Base-by-base conservation (phyloP, 2,329 filamentous ascomycete species). In the Ampelomyces quisqualis region DNA sequence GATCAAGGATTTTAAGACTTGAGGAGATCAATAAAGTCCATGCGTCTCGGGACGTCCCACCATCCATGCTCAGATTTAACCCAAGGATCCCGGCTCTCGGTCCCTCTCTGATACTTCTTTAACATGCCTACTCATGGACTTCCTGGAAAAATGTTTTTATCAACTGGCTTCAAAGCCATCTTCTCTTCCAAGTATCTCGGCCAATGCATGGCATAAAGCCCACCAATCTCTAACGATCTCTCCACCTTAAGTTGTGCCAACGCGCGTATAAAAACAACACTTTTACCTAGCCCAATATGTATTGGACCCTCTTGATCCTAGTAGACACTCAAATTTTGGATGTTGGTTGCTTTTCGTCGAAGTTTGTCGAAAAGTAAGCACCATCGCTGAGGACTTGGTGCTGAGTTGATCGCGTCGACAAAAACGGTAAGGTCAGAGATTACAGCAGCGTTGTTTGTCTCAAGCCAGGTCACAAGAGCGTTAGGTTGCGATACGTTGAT, bases 371-470 rank as follows among this genome's bases (percentile, higher is more conserved):
- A 47, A 38, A 47, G 36, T 14, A 40, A 18, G 40, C 44, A 43
- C 44, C 36, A 43, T 40, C 27, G 37, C 37, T 47, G 29, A 38
- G 44, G 40, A 43, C 36, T 43, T 41, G 40, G 37, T 41, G 36
- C 40, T 32, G 7, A 29, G 40, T 13, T 23, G 37, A 22, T 28
- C 37, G 45, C 40, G 37, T 44, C 37, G 33, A 47, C 18, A 33
- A 43, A 41, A 19, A 47, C n/a, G 6, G 33, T 34, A 41, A 47
- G 45, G 9, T 47, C 33, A 26, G 43, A 32, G 38, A 47, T 47
- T 32, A 43, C 10, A 47, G 45, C 37, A 41, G 45, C 45, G 45
- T 47, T 43, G 32, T 47, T 47, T 37, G 20, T 47, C 45, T 47
- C 33, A 33, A 47, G 40, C 45, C 37, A 47, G 18, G 33, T 41